These are phyloP conservation scores for Falciphora oryzae DNA, from an alignment of 2,329 filamentous ascomycete genomes.

Conservation along the genomic window DNA sequence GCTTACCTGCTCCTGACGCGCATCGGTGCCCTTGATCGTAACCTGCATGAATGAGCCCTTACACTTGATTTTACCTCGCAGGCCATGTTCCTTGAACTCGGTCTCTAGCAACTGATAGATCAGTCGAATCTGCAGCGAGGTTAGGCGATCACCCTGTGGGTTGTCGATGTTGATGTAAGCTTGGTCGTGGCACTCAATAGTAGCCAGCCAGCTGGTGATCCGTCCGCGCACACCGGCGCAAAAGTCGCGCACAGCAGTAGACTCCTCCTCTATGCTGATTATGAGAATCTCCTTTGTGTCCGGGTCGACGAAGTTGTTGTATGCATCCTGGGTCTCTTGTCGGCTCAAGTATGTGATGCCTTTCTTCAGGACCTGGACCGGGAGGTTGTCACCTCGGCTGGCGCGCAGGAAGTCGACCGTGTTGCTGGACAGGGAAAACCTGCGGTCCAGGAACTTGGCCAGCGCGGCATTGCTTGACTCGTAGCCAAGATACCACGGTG, in stretches of 20 bases:
- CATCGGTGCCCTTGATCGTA: conserved; percentile 10
- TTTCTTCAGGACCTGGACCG: conserved; percentile 3
- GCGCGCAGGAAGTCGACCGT: conserved; percentile 25
- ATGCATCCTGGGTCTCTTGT: conserved; percentile 16
- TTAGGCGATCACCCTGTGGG: conserved; percentile 19
- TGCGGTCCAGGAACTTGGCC: conserved; percentile 21
- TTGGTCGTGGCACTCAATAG: not conserved
- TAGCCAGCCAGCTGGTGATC: conserved; percentile 13
- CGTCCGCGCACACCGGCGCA: conserved; percentile 7
- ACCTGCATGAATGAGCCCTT: conserved; percentile 16
- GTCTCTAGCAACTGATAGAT: conserved; percentile 20
- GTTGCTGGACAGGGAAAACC: conserved; percentile 22
- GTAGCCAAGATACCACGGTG: conserved; percentile 21
- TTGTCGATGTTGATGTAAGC: conserved; percentile 17
- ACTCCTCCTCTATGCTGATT: conserved; percentile 11
- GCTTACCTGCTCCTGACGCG: conserved; percentile 10
- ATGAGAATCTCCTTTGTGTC: conserved; percentile 15
- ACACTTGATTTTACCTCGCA: conserved; percentile 10
- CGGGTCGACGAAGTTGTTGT: conserved; percentile 12
- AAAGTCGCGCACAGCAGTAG: conserved; percentile 14
- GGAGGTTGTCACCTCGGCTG: conserved; percentile 1
- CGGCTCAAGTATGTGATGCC: conserved; percentile 28
- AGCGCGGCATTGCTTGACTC: conserved; percentile 14
- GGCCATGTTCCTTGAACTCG: conserved; percentile 17
- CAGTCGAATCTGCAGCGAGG: conserved; percentile 22